Base-by-base conservation (phyloP, 768 basidiomycete species). In the Brasilioporus rufonigricans region DNA sequence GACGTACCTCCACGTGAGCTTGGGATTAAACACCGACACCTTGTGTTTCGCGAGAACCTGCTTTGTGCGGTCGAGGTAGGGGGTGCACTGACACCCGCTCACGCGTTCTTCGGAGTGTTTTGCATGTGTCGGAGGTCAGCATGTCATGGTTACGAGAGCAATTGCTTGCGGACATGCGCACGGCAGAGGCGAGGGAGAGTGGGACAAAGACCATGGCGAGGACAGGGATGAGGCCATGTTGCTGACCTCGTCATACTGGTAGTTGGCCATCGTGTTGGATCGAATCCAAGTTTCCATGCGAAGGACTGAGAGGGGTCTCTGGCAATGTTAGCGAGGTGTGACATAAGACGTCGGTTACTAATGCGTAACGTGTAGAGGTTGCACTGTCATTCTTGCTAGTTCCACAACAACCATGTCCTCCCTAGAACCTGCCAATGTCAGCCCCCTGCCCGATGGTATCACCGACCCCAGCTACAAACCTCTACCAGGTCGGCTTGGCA, bases 201-300 rank as follows among this genome's bases (percentile, higher is more conserved):
- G 96, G 96, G 33, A 92, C 70, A 55, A 98, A 83, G 41, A 93
- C 65, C 61, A 98, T 79, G 52, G 86, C 84, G 60, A 98, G 85
- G 69, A 97, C 86, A 8, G 93, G 91, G 52, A 98, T 83, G 56
- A 93, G 73, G 90, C 89, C 87, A 93, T 87, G 60, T 83, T 85
- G 60, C 91, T 91, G 46, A 80, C 80, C 76, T 93, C 90, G 71
- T n/a, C n/a, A n/a, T n/a, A n/a, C n/a, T n/a, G n/a, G n/a, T n/a
- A n/a, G n/a, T n/a, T n/a, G n/a, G n/a, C n/a, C n/a, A n/a, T n/a
- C n/a, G n/a, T n/a, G n/a, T n/a, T n/a, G n/a, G n/a, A n/a, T n/a
- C n/a, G n/a, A n/a, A n/a, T n/a, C n/a, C n/a, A n/a, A n/a, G n/a
- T n/a, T n/a, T n/a, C n/a, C n/a, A n/a, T n/a, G n/a, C n/a, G n/a